These are phyloP conservation scores for Hymenoscyphus linearis DNA, from an alignment of 2,329 filamentous ascomycete species.

Conservation along the genomic window DNA sequence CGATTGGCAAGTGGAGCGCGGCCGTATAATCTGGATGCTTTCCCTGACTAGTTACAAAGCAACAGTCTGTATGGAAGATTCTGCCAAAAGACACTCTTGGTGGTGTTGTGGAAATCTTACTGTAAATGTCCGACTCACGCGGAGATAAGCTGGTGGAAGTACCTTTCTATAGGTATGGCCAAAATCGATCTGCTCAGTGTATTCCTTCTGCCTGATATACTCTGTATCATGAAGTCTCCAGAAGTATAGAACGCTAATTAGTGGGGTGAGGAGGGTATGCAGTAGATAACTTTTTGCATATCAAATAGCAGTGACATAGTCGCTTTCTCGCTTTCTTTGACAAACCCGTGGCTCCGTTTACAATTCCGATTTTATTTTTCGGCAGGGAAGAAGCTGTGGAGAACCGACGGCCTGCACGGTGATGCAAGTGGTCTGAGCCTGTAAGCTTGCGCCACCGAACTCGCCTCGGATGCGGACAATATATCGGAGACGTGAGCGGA, in stretches of 20 bases:
- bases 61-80: not conserved
- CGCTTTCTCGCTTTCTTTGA: not conserved
- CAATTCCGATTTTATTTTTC: constrained; percentile 2
- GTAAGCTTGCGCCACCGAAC: not conserved
- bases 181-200: not conserved
- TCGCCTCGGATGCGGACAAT: not conserved
- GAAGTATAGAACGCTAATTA: not conserved
- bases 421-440: constrained; percentile 13
- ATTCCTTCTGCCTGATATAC: not conserved
- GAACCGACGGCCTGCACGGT: constrained; percentile 18
- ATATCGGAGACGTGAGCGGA: not conserved
- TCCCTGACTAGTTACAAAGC: not conserved
- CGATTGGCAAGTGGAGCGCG: not conserved
- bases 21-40: not conserved
- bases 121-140: not conserved
- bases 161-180: too few species aligned
- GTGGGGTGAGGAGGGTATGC: not conserved
- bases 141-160: too few species aligned
- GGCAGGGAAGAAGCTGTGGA: constrained; percentile 1
- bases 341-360: not conserved
- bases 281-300: not conserved
- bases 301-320: not conserved
- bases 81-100: not conserved
- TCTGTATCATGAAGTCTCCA: not conserved
- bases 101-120: not conserved